These are phyloP conservation scores for Pseudofabraea citricarpa DNA, from an alignment of 2,329 filamentous ascomycete genomes.

Conservation along the genomic window DNA sequence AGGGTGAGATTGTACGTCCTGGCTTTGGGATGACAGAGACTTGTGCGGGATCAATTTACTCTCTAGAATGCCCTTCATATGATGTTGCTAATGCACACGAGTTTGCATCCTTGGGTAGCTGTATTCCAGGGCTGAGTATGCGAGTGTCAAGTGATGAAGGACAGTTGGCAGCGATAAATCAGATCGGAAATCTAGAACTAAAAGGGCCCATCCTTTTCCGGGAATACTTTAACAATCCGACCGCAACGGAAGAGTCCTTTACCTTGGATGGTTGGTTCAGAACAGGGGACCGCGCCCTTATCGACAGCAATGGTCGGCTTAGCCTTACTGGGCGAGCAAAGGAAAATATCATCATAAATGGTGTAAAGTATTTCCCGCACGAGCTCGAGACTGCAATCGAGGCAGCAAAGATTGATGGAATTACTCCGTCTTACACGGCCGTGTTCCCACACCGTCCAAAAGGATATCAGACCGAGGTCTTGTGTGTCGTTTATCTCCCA, in stretches of 20 bases:
- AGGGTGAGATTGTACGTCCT: conserved; percentile 27
- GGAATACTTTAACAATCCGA: conserved; percentile 27
- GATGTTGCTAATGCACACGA: conserved; percentile 24
- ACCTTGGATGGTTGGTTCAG: conserved; percentile 73
- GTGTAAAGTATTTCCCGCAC: conserved; percentile 32
- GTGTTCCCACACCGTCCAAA: conserved; percentile 32
- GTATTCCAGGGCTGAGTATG: conserved; percentile 33
- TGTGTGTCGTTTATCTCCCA: conserved; percentile 33
- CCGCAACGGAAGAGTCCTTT: not conserved
- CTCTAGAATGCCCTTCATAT: conserved; percentile 31
- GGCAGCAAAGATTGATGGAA: conserved; percentile 18
- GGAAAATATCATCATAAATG: conserved; percentile 40
- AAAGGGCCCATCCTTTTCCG: conserved; percentile 20
- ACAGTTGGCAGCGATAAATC: not conserved
- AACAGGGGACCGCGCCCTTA: conserved; percentile 62
- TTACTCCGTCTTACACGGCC: conserved; percentile 24
- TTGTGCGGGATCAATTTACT: conserved; percentile 42
- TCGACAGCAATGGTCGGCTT: conserved; percentile 29
- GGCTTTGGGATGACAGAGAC: conserved; percentile 47
- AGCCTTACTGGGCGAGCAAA: conserved; percentile 32
- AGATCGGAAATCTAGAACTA: conserved; percentile 21
- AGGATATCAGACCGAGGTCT: conserved; percentile 29
- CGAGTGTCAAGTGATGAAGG: conserved; percentile 22
- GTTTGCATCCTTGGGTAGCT: conserved; percentile 33
- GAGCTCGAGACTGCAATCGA: conserved; percentile 35